Evolutionary conservation across 768 basidiomycete genomes (phyloP).

Genomic region (Tricholoma hemisulphureum): DNA sequence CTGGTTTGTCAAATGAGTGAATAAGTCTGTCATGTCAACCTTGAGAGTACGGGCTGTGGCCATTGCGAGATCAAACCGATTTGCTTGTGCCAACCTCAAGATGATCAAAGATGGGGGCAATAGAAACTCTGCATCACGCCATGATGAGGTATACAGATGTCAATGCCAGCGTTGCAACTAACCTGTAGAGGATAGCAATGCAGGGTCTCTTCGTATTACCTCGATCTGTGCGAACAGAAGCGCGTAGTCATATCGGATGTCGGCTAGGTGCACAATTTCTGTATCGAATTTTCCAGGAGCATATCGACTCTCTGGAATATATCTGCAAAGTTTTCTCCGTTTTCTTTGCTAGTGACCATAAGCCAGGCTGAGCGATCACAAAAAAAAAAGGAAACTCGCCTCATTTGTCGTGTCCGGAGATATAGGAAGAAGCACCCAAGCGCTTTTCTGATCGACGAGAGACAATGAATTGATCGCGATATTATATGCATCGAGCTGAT

Average conservation of each 20-base stretch:
- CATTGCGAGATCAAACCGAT: conserved; percentile 78
- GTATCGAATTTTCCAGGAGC: conserved; percentile 60
- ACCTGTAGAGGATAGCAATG: conserved; percentile 65
- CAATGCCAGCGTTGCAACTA: conserved; percentile 22
- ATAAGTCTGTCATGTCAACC: conserved; percentile 86
- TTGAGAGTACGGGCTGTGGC: conserved; percentile 69
- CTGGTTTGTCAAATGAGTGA: conserved; percentile 71
- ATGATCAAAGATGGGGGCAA: conserved; percentile 66
- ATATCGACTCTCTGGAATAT: conserved; percentile 77
- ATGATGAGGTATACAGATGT: neutral
- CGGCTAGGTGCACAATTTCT: conserved; percentile 76
- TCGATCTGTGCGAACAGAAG: conserved; percentile 77
- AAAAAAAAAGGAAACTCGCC: conserved; percentile 39
- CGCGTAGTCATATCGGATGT: conserved; percentile 77
- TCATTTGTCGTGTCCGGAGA: conserved; percentile 44
- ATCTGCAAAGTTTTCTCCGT: conserved; percentile 66
- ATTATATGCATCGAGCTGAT: conserved; percentile 77
- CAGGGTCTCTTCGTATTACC: conserved; percentile 66
- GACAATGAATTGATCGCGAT: conserved; percentile 88
- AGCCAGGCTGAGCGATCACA: conserved; percentile 11
- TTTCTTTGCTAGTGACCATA: conserved; percentile 53
- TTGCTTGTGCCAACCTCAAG: conserved; percentile 72
- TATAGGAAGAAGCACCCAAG: conserved; percentile 76
- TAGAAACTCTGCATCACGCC: conserved; percentile 42
- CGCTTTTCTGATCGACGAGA: conserved; percentile 74